phyloP scores from a whole-genome alignment of 495 filamentous ascomycete species.

The Penicillium pulvis region DNA sequence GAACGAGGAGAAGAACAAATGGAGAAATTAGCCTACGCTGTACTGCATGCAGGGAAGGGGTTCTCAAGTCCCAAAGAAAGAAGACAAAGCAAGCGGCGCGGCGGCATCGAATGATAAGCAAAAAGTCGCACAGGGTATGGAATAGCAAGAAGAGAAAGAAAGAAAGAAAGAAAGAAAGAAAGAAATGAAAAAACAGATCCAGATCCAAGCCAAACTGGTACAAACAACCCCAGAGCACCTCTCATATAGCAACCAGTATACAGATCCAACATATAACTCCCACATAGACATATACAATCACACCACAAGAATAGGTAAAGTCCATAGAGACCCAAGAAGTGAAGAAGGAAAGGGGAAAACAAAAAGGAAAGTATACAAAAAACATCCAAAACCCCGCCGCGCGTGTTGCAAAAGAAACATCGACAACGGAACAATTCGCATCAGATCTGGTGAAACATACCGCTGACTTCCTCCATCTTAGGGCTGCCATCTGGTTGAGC shows the following conservation, averaged over 20 bases:
- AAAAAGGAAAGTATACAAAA: conserved; percentile 22
- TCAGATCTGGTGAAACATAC: conserved; percentile 89
- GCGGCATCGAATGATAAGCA: conserved; percentile 26
- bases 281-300: background rate
- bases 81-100: conserved; percentile 24
- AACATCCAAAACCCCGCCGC: conserved; percentile 20
- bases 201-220: background rate
- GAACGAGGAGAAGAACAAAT: conserved; percentile 19
- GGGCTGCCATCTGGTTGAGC: conserved; percentile 76
- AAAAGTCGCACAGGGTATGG: conserved; percentile 31
- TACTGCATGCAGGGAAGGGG: conserved; percentile 24
- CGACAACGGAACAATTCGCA: conserved; percentile 20
- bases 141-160: conserved; percentile 18
- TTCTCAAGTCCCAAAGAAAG: conserved; percentile 18
- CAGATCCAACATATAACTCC: background rate
- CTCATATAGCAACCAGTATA: background rate
- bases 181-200: background rate
- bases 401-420: conserved; percentile 24
- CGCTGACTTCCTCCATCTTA: conserved; percentile 81
- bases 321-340: background rate
- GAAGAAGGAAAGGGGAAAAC: background rate
- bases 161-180: background rate
- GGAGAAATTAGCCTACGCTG: conserved; percentile 50
- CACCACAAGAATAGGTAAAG: background rate
- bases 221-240: background rate